Base-by-base conservation (phyloP, 2,329 filamentous ascomycete species). In the Cladosporium sphaerospermum region DNA sequence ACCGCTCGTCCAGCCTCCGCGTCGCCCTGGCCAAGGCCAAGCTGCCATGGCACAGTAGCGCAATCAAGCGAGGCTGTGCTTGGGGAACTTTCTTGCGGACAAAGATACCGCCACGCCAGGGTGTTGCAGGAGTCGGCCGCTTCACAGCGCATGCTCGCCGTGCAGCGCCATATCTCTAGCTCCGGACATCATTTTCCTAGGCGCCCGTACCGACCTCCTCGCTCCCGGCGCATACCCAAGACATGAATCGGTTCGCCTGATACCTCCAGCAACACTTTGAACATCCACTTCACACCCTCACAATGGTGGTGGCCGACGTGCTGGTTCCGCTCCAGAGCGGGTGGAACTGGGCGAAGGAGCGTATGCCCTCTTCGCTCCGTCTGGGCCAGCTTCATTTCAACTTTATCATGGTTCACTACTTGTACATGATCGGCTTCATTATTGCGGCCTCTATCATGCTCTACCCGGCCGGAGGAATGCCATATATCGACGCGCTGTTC, bases 401-500 rank as follows among this genome's bases (percentile, higher is more conserved):
- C 72, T 95, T 92, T 68, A 90, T 93, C 56, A 84, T 84, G 1
- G 76, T 83, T 13, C 89, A 95, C 65, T 95, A 97, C 67, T 78
- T 86, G 54, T 96, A 89, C 74, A 85, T 99, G 58, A 78, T 96
- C 53, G 75, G 80, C 56, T 81, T 88, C 69, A 77, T 81, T 4
- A 75, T 99, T 1, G 48, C 91, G 44, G 84, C 83, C 13, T 96
- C 91, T 0, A 74, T 96, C 59, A 76, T 95, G 47, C 69, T 99
- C 14, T 96, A 82, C 62, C 80, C 79, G 14, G 75, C 73, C 3
- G 80, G 81, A 23, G 72, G 82, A 13, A 68, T 96, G 54, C 57
- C 70, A 2, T 99, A 95, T 64, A 88, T 93, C 61, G 91, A 99
- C 75, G 85, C 90, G 2, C 79, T 99, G 13, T 89, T 95, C 76